Percentiles rank a stretch among this genome's conserved stretches.
These are phyloP conservation scores for Trichophyton simii DNA, from an alignment of 2,329 filamentous ascomycete species.

Conservation along the genomic window DNA sequence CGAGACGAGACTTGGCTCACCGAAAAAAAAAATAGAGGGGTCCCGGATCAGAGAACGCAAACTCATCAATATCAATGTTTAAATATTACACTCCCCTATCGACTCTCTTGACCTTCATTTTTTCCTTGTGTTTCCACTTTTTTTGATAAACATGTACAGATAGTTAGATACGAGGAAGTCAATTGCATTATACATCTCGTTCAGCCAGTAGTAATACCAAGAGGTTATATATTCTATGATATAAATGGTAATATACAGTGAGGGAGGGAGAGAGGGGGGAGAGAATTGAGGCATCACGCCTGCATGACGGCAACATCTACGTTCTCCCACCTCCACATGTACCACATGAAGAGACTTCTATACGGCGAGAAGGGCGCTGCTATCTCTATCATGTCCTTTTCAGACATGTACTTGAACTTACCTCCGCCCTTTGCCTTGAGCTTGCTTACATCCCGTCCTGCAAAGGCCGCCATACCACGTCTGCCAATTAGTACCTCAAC, in stretches of 20 bases:
- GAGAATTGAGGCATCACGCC: conserved; percentile 6
- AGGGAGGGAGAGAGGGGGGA: neutral
- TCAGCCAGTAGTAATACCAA: no score
- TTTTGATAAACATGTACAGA: conserved; percentile 8
- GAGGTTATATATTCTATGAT: no score
- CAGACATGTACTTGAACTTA: conserved; percentile 97
- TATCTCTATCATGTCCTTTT: conserved; percentile 79
- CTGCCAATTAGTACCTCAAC: conserved; percentile 20
- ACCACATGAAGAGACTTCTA: conserved; percentile 93
- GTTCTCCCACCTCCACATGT: conserved; percentile 83
- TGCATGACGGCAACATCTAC: conserved; percentile 52
- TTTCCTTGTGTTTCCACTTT: conserved; percentile 1
- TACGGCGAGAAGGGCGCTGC: conserved; percentile 74
- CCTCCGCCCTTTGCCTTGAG: conserved; percentile 65
- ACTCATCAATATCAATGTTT: neutral
- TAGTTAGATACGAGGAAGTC: neutral
- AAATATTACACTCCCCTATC: neutral
- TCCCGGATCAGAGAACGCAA: neutral
- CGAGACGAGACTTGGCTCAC: neutral
- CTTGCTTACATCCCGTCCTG: conserved; percentile 70
- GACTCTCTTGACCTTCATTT: neutral
- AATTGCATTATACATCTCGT: no score
- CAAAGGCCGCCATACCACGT: conserved; percentile 78
- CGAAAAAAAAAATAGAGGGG: no score
- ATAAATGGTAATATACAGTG: neutral